Conservation (phyloP, 495 filamentous ascomycete genomes). For the Aspergillus steynii region DNA sequence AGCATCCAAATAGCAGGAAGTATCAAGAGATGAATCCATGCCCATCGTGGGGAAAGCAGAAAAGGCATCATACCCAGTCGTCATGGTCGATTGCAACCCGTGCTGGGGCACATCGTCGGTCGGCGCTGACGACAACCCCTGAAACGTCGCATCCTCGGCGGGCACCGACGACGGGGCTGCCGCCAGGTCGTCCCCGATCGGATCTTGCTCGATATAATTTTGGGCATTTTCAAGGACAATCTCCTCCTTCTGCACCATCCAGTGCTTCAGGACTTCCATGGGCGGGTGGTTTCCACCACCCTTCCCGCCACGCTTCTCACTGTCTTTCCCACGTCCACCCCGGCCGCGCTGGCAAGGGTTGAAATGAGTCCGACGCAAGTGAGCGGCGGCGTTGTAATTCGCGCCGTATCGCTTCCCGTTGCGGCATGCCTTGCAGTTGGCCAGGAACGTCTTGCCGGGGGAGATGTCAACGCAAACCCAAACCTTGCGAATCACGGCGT, state of each 20-base stretch:
- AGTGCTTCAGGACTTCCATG: slow-evolving; percentile 78
- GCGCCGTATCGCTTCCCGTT: slow-evolving; percentile 79
- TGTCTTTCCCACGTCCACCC: slow-evolving; percentile 54
- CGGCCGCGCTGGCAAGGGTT: slow-evolving; percentile 59
- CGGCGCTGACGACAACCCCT: slow-evolving; percentile 7
- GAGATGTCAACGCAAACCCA: slow-evolving; percentile 78
- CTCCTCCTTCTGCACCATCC: slow-evolving; percentile 73
- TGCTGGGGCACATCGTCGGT: slow-evolving; percentile 19
- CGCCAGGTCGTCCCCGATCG: slow-evolving; percentile 23
- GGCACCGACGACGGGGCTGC: slow-evolving; percentile 10
- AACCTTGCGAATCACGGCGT: slow-evolving; percentile 70
- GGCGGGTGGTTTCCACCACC: slow-evolving; percentile 80
- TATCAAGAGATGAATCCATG: slow-evolving; percentile 32
- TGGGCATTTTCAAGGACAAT: slow-evolving; percentile 37
- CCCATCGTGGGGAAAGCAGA: slow-evolving; percentile 24
- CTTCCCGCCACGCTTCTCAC: slow-evolving; percentile 74
- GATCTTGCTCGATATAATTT: slow-evolving; percentile 18
- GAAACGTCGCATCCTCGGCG: slow-evolving; percentile 18
- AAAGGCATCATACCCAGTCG: slow-evolving; percentile 35
- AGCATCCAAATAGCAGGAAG: slow-evolving; percentile 37
- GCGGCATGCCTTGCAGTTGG: slow-evolving; percentile 86
- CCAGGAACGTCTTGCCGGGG: slow-evolving; percentile 60
- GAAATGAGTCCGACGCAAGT: slow-evolving; percentile 89
- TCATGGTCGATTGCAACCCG: slow-evolving; percentile 29
- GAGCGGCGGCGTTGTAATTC: slow-evolving; percentile 95